Evolutionary conservation across 106 monocot genomes (phyloP).

Genomic region (Dendrobium officinale): DNA sequence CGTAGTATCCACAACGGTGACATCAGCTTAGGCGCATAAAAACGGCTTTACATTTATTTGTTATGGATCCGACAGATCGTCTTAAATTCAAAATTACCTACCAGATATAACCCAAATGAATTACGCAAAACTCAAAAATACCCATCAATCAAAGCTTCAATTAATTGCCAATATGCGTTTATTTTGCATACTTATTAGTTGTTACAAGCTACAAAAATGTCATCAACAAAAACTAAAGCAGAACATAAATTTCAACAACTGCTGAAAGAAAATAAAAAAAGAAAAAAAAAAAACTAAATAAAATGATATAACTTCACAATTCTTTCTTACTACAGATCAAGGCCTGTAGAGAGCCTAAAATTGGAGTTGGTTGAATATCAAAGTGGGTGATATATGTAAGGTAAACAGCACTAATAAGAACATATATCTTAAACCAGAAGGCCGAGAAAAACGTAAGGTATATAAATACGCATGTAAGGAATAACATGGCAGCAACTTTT

Average conservation of each 20-base stretch:
- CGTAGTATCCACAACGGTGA: too few species aligned
- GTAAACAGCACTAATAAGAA: constrained; percentile 42
- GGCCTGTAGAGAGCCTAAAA: constrained; percentile 27
- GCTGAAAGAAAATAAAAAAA: not conserved
- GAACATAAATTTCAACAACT: not conserved
- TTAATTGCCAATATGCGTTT: not conserved
- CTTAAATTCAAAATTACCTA: too few species aligned
- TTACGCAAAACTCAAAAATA: not conserved
- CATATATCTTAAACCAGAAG: constrained; percentile 73
- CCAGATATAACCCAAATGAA: too few species aligned
- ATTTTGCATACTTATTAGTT: not conserved
- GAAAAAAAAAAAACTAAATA: not conserved
- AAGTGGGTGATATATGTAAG: constrained; percentile 63
- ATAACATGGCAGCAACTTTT: constrained; percentile 26
- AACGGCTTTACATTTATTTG: too few species aligned
- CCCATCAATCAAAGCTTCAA: not conserved
- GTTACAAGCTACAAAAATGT: constrained; percentile 5
- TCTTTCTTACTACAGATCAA: constrained; percentile 21
- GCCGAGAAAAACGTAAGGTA: constrained; percentile 67
- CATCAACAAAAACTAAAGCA: not conserved
- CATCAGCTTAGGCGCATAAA: too few species aligned
- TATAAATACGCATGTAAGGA: constrained; percentile 29
- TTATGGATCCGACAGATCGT: too few species aligned
- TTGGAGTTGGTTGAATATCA: constrained; percentile 42
- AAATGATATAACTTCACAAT: constrained; percentile 7